Evolutionary conservation across 768 basidiomycete genomes (phyloP), one percentile per base, ranked within the genome.

Genomic region (Tricholoma sp.): DNA sequence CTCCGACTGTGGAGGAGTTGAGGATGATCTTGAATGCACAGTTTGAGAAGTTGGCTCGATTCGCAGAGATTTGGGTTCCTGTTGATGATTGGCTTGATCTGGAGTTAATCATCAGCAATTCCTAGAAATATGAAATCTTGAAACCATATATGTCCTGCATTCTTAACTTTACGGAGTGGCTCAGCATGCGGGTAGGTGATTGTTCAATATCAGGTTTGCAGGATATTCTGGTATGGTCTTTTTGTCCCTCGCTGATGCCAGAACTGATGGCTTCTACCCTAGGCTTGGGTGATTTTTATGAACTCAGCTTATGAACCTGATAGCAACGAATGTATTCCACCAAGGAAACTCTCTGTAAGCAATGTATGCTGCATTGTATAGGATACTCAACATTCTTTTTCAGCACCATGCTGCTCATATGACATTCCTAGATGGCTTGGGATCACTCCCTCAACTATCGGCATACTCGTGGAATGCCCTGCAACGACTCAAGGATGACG

Each of bases 21-120:
- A 74, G 75, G 20, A 72, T 73, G 28, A 95, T 98, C 61, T 69
- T 98, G 41, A 67, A 81, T 54, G 72, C 80, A 9, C 81, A 81
- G 51, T 97, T 90, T 67, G 80, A 82, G 3, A 75, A 74, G 32
- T 73, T 98, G 5, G 76, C 79, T 72, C 85, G 97, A 4, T 99
- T 99, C 73, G 98, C 97, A 3, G 97, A 99, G 69, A 96, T 99
- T 32, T 99, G 97, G 96, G 97, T 99, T 3, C 74, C 85, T 15
- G 81, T 98, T 31, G 84, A 90, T 56, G 78, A 85, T 57, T 77
- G 84, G 15, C 63, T 66, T 5, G 97, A 99, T 67, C 74, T 96
- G 6, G 76, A 83, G 57, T 77, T 90, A 63, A 96, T 99, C 63
- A 75, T 98, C 24, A 72, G 77, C 10, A 80, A 73, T 52, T 78